Conservation (phyloP, 257 asterid species). For the Solanum medicagineum region DNA sequence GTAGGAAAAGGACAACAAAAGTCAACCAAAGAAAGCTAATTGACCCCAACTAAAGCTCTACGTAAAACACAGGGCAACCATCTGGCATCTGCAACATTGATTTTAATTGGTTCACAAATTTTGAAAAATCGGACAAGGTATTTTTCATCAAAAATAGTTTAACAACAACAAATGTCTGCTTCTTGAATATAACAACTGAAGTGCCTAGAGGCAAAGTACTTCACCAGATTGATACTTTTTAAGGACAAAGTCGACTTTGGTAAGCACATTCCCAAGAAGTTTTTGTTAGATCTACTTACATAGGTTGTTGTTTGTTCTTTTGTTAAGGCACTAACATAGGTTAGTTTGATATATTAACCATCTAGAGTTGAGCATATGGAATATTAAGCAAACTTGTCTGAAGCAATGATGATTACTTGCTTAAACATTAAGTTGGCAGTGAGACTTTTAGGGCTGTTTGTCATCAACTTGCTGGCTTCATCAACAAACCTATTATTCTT, state of each 20-base stretch:
- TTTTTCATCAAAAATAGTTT: background rate
- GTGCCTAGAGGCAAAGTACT: background rate
- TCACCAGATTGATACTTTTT: background rate
- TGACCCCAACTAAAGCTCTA: background rate
- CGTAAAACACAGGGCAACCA: background rate
- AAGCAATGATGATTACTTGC: slow-evolving; percentile 25
- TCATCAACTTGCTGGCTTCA: background rate
- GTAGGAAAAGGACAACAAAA: background rate
- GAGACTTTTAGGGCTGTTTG: background rate
- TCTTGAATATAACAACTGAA: background rate
- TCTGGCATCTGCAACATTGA: background rate
- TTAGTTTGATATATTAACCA: background rate
- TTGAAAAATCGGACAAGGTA: background rate
- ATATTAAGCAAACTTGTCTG: background rate
- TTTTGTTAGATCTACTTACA: background rate
- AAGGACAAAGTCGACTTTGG: background rate
- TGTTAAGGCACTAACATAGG: background rate
- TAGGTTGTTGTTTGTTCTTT: background rate
- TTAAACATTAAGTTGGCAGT: background rate
- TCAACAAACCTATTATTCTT: background rate
- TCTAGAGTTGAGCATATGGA: background rate
- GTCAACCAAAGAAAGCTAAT: background rate
- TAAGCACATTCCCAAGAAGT: background rate
- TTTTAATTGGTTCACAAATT: background rate
- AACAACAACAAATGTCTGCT: background rate